A percentile compares a stretch with the other conserved stretches of the same genome.
Conservation (phyloP, 83 land plant genomes). For the Picea mariana region DNA sequence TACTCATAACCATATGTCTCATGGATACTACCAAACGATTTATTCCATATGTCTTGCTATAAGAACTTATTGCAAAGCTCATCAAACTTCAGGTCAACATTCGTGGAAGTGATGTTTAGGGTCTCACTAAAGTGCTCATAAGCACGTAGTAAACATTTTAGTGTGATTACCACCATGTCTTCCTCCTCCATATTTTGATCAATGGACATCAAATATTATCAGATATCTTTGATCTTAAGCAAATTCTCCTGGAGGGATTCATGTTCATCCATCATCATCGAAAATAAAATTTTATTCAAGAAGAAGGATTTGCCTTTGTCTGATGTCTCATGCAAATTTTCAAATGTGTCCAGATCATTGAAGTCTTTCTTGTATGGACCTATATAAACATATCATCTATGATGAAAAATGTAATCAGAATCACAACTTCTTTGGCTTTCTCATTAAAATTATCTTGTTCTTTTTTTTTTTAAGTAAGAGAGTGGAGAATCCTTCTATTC, state of each 20-base stretch:
- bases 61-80: not conserved
- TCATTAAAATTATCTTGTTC: not conserved
- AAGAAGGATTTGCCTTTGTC: not conserved
- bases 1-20: not conserved
- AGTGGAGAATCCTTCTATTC: too few species aligned
- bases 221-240: too few species aligned
- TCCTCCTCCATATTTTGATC: not conserved
- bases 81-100: not conserved
- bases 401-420: not conserved
- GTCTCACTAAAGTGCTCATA: not conserved
- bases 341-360: not conserved
- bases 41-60: not conserved
- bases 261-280: not conserved
- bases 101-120: not conserved
- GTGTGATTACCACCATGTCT: not conserved
- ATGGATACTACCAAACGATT: not conserved
- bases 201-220: not conserved
- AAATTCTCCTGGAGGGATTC: not conserved
- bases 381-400: not conserved
- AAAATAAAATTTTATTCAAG: not conserved
- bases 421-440: not conserved
- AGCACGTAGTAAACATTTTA: not conserved
- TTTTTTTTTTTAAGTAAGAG: too few species aligned
- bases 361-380: not conserved
- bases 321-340: not conserved